Base-by-base conservation (phyloP, 768 basidiomycete species). In the Rhizopogon vesiculosus region DNA sequence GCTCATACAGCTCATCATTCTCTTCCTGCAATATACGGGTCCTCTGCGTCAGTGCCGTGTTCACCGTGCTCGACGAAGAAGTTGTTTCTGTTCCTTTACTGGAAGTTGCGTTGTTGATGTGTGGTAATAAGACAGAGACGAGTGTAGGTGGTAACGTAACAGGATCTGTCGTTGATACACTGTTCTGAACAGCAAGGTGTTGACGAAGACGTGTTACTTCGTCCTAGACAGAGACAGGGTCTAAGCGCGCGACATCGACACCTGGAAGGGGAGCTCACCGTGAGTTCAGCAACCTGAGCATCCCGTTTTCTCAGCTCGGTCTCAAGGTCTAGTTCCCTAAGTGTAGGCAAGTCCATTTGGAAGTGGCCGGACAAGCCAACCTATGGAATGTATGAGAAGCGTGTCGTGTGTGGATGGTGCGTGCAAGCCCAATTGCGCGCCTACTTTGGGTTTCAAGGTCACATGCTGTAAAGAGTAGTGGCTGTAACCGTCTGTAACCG, bases 321-420 rank as follows among this genome's bases (percentile, higher is more conserved):
- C 71, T 93, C 92, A 42, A 93, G 84, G 69, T 92, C 89, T 58
- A 91, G 76, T 72, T 93, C 89, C 69, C 91, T 79, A 51, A 82
- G 72, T 44, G 85, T 80, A 19, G 91, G 91, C 35, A 90, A 72
- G 57, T 84, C 81, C 87, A 90, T 89, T 66, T 54, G 48, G 56
- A 56, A 38, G 55, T 60, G 18, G 56, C 35, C 43, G 39, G 45
- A 51, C 45, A 52, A 58, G 54, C 58, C 57, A 61, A 56, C 45
- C 45, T 15, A 10, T 33, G 19, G 51, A 42, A 53, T 41, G 35
- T 54, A 31, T 19, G 45, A 31, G 56, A 51, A 53, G 35, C 56
- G 38, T 59, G 56, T 61, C 57, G 63, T 51, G 56, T 53, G 62
- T 68, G 66, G 39, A 42, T 16, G 67, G 66, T 59, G 43, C 42